Evolutionary conservation across 164 flowering plant genomes (phyloP).

Genomic region (Nymphaea thermarum): DNA sequence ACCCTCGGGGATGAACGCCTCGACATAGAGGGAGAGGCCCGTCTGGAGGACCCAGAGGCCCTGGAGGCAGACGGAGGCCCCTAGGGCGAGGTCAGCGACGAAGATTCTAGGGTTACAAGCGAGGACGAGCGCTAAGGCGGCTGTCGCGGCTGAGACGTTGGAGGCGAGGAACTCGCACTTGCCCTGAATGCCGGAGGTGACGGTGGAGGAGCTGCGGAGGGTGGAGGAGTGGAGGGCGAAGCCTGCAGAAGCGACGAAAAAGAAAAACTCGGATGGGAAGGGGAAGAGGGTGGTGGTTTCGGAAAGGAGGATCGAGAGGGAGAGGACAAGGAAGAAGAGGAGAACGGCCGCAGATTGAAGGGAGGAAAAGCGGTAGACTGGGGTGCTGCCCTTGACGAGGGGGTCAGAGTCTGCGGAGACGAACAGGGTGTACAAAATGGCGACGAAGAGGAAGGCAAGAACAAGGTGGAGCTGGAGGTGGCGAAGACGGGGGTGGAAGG

Average conservation of each 20-base stretch:
- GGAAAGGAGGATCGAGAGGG: constrained; percentile 50
- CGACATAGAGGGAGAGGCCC: constrained; percentile 73
- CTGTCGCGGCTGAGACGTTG: constrained; percentile 33
- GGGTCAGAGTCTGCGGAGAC: constrained; percentile 57
- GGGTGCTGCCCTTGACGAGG: constrained; percentile 61
- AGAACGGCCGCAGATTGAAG: constrained; percentile 58
- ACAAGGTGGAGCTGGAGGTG: constrained; percentile 45
- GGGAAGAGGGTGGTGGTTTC: constrained; percentile 49
- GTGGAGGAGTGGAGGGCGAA: constrained; percentile 53
- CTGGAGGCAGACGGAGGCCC: constrained; percentile 47
- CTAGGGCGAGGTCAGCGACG: constrained; percentile 51
- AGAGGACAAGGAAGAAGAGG: constrained; percentile 61
- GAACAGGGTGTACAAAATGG: constrained; percentile 40
- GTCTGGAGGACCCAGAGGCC: constrained; percentile 88
- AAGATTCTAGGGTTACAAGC: constrained; percentile 48
- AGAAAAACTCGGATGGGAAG: constrained; percentile 61
- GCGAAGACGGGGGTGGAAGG: constrained; percentile 14
- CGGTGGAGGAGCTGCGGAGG: constrained; percentile 38
- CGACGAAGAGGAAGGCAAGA: constrained; percentile 40
- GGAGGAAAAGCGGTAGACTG: constrained; percentile 74
- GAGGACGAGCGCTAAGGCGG: constrained; percentile 37
- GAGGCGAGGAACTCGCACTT: constrained; percentile 55
- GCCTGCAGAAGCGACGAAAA: constrained; percentile 44
- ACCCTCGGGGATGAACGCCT: constrained; percentile 85
- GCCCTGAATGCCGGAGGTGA: constrained; percentile 57